Base-by-base conservation (phyloP, 495 filamentous ascomycete genomes). In the Talaromyces liani region DNA sequence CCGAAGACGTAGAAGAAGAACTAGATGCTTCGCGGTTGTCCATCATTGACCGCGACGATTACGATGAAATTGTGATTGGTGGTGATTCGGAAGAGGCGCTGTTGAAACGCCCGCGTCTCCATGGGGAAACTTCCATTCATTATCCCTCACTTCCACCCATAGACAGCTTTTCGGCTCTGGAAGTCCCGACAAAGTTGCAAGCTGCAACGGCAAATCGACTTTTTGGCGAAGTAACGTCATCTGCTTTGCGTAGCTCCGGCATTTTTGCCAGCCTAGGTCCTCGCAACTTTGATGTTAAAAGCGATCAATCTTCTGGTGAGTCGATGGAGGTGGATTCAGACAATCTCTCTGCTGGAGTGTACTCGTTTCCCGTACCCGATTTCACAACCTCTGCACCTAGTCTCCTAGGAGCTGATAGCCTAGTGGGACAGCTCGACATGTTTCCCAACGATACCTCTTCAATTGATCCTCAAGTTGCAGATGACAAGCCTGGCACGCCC, bases 211-310 rank as follows among this genome's bases (percentile, higher is more conserved):
- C 72, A 12, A 74, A 75, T 58, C 85, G 87, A 31, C 79, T 96
- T 3, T 96, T 93, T 75, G 92, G 92, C 0, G 91, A 96, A 72
- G 87, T 97, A 58, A 85, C 84, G 27, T 71, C 79, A 12, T 91
- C 91, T 6, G 87, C 84, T 10, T 71, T 94, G 3, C 81, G 84
- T 22, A 93, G 88, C 73, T 85, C 85, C 27, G 81, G 79, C 57
- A 74, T 79, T 41, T 74, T 69, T 58, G 68, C 71, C 53, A 66
- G 65, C 41, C 70, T 70, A 57, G 62, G 71, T 20, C 68, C 71
- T 60, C 72, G 70, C 51, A 58, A 70, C 57, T 65, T 73, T 60
- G 71, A 70, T 63, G 75, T 76, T 63, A 49, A 68, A 68, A 77
- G 78, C 68, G 41, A 33, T 24, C 25, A 61, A 62, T 80, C 77